Evolutionary conservation across 2,329 filamentous ascomycete species (phyloP), one percentile per base, ranked within the genome.

Genomic region (Chaetomium sp.): DNA sequence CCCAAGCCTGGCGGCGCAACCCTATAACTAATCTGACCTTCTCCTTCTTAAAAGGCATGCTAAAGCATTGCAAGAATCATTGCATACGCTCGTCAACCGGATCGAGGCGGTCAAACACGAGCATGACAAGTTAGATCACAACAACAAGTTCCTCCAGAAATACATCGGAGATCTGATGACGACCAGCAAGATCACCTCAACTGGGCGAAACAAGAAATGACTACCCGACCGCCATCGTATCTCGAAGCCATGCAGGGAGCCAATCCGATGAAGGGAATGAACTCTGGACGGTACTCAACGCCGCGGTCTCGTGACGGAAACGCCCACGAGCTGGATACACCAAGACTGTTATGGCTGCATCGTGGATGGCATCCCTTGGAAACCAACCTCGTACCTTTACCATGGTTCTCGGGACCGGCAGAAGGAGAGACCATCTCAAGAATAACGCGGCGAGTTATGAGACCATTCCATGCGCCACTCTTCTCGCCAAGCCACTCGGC

Each of bases 101-200:
- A 95, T 97, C 69, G 94, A 99, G 68, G 89, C 89, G 35, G 91
- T 97, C 61, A 89, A 91, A 71, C 87, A 88, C 64, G 92, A 97
- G 69, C 91, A 99, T 69, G 90, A 96, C 74, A 96, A 96, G 73
- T 84, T 99, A 53, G 91, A 97, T 72, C 94, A 82, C 71, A 91
- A 96, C 71, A 99, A 99, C 79, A 92, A 91, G 67, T 96, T 97
- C 68, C 75, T 99, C 48, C 92, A 97, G 72, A 96, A 96, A 71
- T 97, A 97, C 70, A 97, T 97, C 66, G 92, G 92, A 62, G 92
- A 96, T 68, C 79, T 97, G 54, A 97, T 96, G 82, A 89, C 89
- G 64, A 87, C 85, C n/a, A 85, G 82, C 69, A 87, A 87, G 68
- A 87, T 88, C 64, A 87, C 84, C 1, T 78, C 84, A 1, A 75